These are phyloP conservation scores for Leccinellum rugosiceps DNA, from an alignment of 768 basidiomycete species.

Conservation along the genomic window DNA sequence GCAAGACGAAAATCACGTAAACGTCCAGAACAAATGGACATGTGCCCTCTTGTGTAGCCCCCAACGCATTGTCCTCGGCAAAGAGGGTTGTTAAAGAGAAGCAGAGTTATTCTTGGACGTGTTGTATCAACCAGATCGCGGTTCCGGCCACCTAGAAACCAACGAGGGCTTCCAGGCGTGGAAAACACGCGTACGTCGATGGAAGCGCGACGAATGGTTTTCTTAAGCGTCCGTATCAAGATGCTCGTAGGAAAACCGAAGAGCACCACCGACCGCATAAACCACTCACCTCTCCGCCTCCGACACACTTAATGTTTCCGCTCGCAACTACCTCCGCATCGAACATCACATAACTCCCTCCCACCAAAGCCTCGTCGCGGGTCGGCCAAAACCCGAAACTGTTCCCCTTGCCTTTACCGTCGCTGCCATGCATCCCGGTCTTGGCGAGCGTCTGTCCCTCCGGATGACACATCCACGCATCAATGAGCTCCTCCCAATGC, in stretches of 20 bases:
- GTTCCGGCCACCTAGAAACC: constrained; percentile 40
- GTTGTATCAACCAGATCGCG: constrained; percentile 85
- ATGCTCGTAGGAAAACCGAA: not conserved
- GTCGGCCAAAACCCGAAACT: constrained; percentile 76
- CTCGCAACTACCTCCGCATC: constrained; percentile 54
- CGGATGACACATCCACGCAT: constrained; percentile 97
- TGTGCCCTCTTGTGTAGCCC: constrained; percentile 93
- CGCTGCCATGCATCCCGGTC: constrained; percentile 35
- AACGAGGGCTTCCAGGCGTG: constrained; percentile 50
- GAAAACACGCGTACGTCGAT: constrained; percentile 47
- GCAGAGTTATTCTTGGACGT: constrained; percentile 69
- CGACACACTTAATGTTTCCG: constrained; percentile 23
- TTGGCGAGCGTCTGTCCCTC: constrained; percentile 72
- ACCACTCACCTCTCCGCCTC: constrained; percentile 47
- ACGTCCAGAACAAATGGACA: constrained; percentile 15
- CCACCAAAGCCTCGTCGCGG: constrained; percentile 72
- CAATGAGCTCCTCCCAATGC: constrained; percentile 96
- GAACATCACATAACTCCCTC: constrained; percentile 86
- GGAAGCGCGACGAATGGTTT: constrained; percentile 75
- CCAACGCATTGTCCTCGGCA: constrained; percentile 63
- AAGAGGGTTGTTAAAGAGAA: constrained; percentile 87
- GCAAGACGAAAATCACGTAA: constrained; percentile 14
- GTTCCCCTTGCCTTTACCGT: constrained; percentile 19
- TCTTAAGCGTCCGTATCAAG: constrained; percentile 74
- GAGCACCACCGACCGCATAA: constrained; percentile 7